phyloP scores from a whole-genome alignment of 192 early-diverging fungal species.

The Diversispora epigaea region DNA sequence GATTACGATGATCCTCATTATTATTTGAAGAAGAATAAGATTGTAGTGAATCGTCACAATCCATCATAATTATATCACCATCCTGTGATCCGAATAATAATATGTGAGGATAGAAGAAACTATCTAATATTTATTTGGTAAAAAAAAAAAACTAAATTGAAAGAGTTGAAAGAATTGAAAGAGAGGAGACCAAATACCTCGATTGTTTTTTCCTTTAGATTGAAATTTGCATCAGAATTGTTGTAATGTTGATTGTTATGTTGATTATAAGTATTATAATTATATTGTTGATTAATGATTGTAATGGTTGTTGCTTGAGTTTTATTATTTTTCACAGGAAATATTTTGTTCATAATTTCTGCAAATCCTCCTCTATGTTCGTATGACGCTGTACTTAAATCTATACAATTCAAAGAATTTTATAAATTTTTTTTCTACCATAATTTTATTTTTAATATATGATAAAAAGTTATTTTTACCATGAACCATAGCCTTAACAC shows the following conservation, averaged over 20 bases:
- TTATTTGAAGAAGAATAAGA: not conserved
- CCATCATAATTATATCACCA: slow-evolving; percentile 10
- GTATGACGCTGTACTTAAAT: not conserved
- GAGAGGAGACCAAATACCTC: too few relatives aligned
- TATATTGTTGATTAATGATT: too few relatives aligned
- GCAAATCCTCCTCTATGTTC: too few relatives aligned
- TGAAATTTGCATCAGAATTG: too few relatives aligned
- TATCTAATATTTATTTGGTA: not conserved
- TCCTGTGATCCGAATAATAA: not conserved
- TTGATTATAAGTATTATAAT: too few relatives aligned
- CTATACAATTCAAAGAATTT: not conserved
- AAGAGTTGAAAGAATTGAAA: too few relatives aligned
- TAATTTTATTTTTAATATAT: not conserved
- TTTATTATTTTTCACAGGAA: too few relatives aligned
- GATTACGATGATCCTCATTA: not conserved
- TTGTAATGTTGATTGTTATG: too few relatives aligned
- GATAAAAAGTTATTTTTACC: not conserved
- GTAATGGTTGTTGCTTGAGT: too few relatives aligned
- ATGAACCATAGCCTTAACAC: slow-evolving; percentile 59
- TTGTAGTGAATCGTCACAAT: slow-evolving; percentile 10
- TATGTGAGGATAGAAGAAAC: not conserved
- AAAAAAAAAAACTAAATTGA: not conserved
- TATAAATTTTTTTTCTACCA: not conserved
- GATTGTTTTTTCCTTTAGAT: too few relatives aligned
- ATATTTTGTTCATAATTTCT: too few relatives aligned